Conservation (phyloP, 768 basidiomycete genomes). For the Mycena maculata region DNA sequence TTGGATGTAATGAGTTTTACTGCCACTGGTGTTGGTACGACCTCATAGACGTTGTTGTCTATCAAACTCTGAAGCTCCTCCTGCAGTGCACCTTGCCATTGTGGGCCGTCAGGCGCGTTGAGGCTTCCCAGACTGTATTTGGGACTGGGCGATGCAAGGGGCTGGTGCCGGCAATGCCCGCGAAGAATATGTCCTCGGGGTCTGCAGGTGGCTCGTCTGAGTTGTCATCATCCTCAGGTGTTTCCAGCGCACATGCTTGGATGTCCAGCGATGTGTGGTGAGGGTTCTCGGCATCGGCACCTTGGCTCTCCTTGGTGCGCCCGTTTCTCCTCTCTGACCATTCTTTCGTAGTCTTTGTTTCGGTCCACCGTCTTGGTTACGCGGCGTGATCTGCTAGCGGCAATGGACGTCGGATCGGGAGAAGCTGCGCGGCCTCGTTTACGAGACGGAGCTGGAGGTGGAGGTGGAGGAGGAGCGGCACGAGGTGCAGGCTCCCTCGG, state of each 20-base stretch:
- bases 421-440: background rate
- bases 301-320: background rate
- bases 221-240: background rate
- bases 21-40: background rate
- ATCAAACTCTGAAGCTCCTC: background rate
- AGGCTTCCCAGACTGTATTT: background rate
- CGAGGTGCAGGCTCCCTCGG: background rate
- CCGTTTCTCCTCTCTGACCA: background rate
- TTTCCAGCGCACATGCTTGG: background rate
- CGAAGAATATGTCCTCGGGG: background rate
- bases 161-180: background rate
- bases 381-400: background rate
- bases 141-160: background rate
- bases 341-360: background rate
- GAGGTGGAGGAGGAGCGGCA: background rate
- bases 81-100: background rate
- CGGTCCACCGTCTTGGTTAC: background rate
- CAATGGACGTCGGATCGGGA: background rate
- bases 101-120: background rate
- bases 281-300: background rate
- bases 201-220: background rate
- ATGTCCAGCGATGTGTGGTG: background rate
- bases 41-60: background rate
- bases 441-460: background rate
- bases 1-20: constrained; percentile 6